Conservation (phyloP, 2,329 filamentous ascomycete genomes). For the Penicillium sp. region DNA sequence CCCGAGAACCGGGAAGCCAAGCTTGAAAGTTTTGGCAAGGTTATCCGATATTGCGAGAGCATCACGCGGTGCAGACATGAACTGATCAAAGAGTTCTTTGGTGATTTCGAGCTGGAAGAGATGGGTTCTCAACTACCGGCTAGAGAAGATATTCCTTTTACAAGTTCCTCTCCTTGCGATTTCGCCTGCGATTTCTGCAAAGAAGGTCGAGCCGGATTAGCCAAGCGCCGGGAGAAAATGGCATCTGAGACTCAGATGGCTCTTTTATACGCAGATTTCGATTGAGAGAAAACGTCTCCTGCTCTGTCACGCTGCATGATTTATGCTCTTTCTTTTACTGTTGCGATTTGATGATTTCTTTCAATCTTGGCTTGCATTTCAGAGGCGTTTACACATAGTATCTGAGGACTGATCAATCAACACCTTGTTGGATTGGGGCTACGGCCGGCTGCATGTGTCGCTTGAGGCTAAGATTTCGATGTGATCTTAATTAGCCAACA, state of each 20-base stretch:
- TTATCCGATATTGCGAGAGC: conserved; percentile 80
- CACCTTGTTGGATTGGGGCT: too few species aligned
- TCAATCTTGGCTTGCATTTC: background rate
- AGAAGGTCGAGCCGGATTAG: conserved; percentile 58
- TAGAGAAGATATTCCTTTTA: conserved; percentile 1
- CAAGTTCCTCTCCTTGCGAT: conserved; percentile 57
- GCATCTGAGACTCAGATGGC: conserved; percentile 17
- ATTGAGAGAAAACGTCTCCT: background rate
- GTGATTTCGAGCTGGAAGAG: conserved; percentile 52
- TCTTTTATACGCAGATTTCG: conserved; percentile 5
- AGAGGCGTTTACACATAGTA: background rate
- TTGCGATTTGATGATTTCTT: background rate
- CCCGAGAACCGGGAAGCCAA: conserved; percentile 45
- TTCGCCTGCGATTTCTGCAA: conserved; percentile 80
- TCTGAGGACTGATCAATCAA: too few species aligned
- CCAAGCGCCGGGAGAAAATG: conserved; percentile 53
- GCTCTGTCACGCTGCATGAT: background rate
- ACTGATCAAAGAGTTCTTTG: conserved; percentile 74
- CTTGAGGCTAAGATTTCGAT: too few species aligned
- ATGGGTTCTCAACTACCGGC: conserved; percentile 28
- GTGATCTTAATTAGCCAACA: background rate
- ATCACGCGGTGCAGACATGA: conserved; percentile 71
- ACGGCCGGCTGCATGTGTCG: too few species aligned
- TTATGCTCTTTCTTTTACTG: background rate
- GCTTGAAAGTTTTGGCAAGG: conserved; percentile 62